These are phyloP conservation scores for Zopfia rhizophila DNA, from an alignment of 2,329 filamentous ascomycete species.

Conservation along the genomic window DNA sequence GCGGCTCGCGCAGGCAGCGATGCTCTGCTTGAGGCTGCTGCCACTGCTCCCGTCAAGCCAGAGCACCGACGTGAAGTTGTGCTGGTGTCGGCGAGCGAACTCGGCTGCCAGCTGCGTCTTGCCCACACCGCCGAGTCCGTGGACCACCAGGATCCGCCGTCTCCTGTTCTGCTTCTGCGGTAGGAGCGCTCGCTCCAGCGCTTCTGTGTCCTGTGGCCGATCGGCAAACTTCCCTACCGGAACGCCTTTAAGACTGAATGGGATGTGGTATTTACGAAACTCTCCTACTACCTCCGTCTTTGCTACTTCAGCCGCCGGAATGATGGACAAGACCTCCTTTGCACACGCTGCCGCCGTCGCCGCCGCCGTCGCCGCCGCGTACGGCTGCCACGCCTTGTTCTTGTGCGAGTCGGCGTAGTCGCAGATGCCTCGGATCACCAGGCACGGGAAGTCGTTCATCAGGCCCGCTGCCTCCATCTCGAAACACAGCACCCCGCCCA, in stretches of 20 bases:
- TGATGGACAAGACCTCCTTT: slow-evolving; percentile 3
- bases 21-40: slow-evolving; percentile 22
- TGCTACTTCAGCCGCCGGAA: neutral
- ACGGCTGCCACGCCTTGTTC: slow-evolving; percentile 24
- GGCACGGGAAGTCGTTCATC: slow-evolving; percentile 27
- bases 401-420: slow-evolving; percentile 28
- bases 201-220: slow-evolving; percentile 17
- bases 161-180: slow-evolving; percentile 4
- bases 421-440: slow-evolving; percentile 26
- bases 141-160: slow-evolving; percentile 18
- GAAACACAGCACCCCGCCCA: slow-evolving; percentile 23
- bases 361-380: slow-evolving; percentile 20
- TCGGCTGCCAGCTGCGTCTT: slow-evolving; percentile 24
- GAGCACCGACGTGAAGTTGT: slow-evolving; percentile 15
- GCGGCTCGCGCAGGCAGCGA: slow-evolving; percentile 18
- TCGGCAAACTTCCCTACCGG: slow-evolving; percentile 27
- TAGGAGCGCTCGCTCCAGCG: slow-evolving; percentile 21
- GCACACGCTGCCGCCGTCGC: slow-evolving; percentile 9
- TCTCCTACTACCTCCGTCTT: slow-evolving; percentile 2
- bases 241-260: slow-evolving; percentile 21
- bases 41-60: slow-evolving; percentile 24
- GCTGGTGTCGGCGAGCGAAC: slow-evolving; percentile 14
- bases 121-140: slow-evolving; percentile 29
- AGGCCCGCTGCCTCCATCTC: slow-evolving; percentile 35
- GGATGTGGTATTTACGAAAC: slow-evolving; percentile 9